Percentiles rank a stretch among this genome's conserved stretches.
phyloP scores from a whole-genome alignment of 2,329 filamentous ascomycete species.

The Penicillium hordei region DNA sequence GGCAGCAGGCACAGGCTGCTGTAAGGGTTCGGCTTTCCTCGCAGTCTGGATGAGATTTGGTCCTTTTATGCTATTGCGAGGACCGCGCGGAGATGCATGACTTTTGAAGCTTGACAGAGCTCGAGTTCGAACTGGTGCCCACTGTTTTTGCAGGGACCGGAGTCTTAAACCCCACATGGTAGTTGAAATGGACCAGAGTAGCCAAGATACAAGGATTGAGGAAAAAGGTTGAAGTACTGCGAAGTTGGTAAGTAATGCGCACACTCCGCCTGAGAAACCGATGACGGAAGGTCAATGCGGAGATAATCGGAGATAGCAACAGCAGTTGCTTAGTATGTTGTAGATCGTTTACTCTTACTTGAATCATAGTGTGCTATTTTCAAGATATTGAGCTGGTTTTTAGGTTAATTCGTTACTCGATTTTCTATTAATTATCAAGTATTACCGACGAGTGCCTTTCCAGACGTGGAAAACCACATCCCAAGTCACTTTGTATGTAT shows the following conservation, averaged over 20 bases:
- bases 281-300: slow-evolving; percentile 26
- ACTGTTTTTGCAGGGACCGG: slow-evolving; percentile 22
- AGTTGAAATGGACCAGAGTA: background rate
- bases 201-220: background rate
- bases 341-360: background rate
- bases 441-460: too few relatives aligned
- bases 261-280: background rate
- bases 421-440: background rate
- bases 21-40: slow-evolving; percentile 6
- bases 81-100: slow-evolving; percentile 27
- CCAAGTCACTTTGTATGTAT: background rate
- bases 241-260: background rate
- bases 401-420: background rate
- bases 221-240: background rate
- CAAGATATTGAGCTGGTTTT: background rate
- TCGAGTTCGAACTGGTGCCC: slow-evolving; percentile 23
- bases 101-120: slow-evolving; percentile 30
- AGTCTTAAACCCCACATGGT: slow-evolving; percentile 35
- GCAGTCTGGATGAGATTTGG: slow-evolving; percentile 21
- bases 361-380: background rate
- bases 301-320: slow-evolving; percentile 36
- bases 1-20: slow-evolving; percentile 7
- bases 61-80: slow-evolving; percentile 33
- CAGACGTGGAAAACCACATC: background rate
- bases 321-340: background rate